Percentiles rank a stretch among this genome's conserved stretches.
Evolutionary conservation across 495 filamentous ascomycete species (phyloP).

Genomic region (Parathielavia hyrcaniae): DNA sequence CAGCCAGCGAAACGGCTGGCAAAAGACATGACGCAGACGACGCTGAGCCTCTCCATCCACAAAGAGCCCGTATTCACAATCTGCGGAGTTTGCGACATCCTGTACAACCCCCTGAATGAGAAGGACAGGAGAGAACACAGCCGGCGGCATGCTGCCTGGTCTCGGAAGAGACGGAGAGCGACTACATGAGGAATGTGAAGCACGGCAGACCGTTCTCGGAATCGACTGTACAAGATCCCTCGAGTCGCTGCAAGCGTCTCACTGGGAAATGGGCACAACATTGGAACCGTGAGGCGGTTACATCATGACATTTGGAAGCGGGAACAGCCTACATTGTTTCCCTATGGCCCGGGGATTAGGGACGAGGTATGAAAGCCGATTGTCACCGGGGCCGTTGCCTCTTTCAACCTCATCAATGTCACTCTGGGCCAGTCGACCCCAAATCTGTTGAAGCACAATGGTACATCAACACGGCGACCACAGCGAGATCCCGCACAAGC

Average conservation of each 20-base stretch:
- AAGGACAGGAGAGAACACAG: constrained; percentile 42
- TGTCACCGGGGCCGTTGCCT: neutral
- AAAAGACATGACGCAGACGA: constrained; percentile 39
- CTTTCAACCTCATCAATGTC: neutral
- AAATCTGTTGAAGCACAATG: constrained; percentile 28
- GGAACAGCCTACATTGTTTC: no score
- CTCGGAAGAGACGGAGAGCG: constrained; percentile 11
- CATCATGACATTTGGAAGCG: constrained; percentile 1
- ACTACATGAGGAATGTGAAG: neutral
- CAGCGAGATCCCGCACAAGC: constrained; percentile 40
- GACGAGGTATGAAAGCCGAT: neutral
- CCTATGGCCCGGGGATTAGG: neutral
- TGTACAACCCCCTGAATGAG: constrained; percentile 45
- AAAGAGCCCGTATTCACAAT: constrained; percentile 37
- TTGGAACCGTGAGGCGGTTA: constrained; percentile 5
- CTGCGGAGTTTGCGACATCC: constrained; percentile 41
- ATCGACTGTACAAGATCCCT: no score
- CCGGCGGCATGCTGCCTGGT: constrained; percentile 32
- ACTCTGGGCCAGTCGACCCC: neutral
- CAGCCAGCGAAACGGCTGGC: constrained; percentile 17
- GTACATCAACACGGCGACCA: constrained; percentile 43
- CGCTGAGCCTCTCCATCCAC: constrained; percentile 35
- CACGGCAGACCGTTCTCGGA: neutral
- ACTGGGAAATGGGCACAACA: no score
- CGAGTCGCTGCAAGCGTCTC: neutral